These are phyloP conservation scores for Wickerhamomyces sp. DNA, from an alignment of 1,139 yeast genomes.

Conservation along the genomic window DNA sequence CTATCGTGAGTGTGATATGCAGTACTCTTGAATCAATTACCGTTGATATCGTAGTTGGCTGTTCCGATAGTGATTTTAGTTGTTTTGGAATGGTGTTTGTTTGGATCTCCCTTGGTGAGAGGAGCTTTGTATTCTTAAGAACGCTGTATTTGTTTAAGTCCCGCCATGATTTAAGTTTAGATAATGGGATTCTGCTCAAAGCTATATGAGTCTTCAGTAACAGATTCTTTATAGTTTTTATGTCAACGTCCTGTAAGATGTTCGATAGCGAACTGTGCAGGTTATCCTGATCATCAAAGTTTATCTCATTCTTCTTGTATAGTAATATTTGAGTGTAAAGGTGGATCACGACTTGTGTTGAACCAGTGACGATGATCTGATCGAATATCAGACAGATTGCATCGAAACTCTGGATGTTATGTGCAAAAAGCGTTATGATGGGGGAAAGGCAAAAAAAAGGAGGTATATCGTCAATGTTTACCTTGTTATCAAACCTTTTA, in stretches of 20 bases:
- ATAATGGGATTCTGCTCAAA: constrained; percentile 1
- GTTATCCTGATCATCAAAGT: constrained; percentile 21
- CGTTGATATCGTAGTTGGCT: neutral
- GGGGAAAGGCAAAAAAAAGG: constrained; percentile 72
- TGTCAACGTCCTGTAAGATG: constrained; percentile 3
- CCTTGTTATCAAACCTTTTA: constrained; percentile 40
- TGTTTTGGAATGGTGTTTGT: neutral
- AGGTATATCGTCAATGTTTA: constrained; percentile 40
- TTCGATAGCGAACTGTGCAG: constrained; percentile 18
- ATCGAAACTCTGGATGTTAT: constrained; percentile 52
- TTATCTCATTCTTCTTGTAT: constrained; percentile 36
- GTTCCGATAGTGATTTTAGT: neutral
- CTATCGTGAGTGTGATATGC: constrained; percentile 10
- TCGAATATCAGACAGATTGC: constrained; percentile 60
- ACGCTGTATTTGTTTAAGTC: constrained; percentile 10
- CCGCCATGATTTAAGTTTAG: constrained; percentile 5
- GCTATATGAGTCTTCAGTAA: neutral
- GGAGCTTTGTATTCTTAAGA: constrained; percentile 4
- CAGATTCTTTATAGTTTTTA: constrained; percentile 5
- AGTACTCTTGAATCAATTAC: constrained; percentile 2
- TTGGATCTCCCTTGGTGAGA: neutral
- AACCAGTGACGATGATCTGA: constrained; percentile 44
- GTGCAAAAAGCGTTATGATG: constrained; percentile 72
- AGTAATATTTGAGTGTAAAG: constrained; percentile 51
- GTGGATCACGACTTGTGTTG: constrained; percentile 42